phyloP scores from a whole-genome alignment of 2,329 filamentous ascomycete species.

The Sordariomycetes sp. region DNA sequence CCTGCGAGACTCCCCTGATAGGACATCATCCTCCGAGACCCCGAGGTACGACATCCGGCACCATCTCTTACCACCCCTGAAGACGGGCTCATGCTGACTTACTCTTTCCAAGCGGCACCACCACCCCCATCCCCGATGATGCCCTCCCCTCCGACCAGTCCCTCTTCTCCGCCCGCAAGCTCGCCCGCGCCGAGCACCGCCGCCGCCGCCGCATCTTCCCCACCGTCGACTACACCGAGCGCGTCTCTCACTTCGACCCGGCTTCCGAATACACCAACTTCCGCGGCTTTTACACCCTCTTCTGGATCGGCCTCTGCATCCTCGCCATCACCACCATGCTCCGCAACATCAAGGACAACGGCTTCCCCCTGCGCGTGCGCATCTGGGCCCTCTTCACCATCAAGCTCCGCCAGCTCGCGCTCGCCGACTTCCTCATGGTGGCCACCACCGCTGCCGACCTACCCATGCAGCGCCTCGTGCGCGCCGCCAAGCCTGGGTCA shows the following conservation, averaged over 20 bases:
- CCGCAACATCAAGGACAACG: constrained; percentile 88
- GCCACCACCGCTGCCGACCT: constrained; percentile 60
- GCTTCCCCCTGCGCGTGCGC: constrained; percentile 70
- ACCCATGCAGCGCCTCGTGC: constrained; percentile 60
- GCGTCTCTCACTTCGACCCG: constrained; percentile 93
- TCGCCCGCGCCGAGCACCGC: constrained; percentile 69
- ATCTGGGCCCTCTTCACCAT: constrained; percentile 84
- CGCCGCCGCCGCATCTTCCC: constrained; percentile 80
- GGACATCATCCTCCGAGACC: not conserved
- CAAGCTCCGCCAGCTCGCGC: constrained; percentile 76
- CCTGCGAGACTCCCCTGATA: constrained; percentile 2
- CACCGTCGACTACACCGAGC: constrained; percentile 79
- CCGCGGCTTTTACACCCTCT: constrained; percentile 92
- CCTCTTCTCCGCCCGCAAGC: constrained; percentile 74
- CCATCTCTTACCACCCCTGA: not conserved
- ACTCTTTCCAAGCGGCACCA: constrained; percentile 52
- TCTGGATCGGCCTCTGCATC: constrained; percentile 94
- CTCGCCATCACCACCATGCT: constrained; percentile 95
- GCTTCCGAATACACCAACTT: constrained; percentile 89
- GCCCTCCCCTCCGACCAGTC: constrained; percentile 87
- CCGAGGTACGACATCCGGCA: not conserved
- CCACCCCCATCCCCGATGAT: constrained; percentile 77
- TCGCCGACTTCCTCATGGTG: constrained; percentile 82
- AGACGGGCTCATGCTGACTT: not conserved
- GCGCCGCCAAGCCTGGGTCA: constrained; percentile 35